Evolutionary conservation across 2,329 filamentous ascomycete genomes (phyloP), one percentile per base, ranked within the genome.

Genomic region (Aureobasidium zeae): DNA sequence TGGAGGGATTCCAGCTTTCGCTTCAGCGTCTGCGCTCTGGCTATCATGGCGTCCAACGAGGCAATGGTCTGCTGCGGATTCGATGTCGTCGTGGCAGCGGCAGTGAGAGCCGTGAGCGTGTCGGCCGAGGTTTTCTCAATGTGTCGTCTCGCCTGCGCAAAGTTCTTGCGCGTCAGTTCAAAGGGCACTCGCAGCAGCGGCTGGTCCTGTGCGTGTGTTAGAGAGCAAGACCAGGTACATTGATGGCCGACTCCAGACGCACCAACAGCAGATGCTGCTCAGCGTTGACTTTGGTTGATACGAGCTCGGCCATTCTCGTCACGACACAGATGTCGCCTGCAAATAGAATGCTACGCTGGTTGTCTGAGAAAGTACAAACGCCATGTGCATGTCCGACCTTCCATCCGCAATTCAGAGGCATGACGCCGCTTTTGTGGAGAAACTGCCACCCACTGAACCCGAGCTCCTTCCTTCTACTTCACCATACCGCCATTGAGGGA

Each of bases 131-230:
- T 78, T 58, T 80, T 81, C 59, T 89, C 84, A 60, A 87, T 76
- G 51, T 77, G 71, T 57, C 82, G 79, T 60, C 87, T 84, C 31
- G 83, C 83, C 3, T 81, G 79, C 56, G 94, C 91, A 67, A 96
- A 93, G 67, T 94, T 96, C 62, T 91, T 89, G 45, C 87, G 83
- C 16, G 93, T 80, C 46, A 95, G 82, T 61, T 96, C 91, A 64
- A 89, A 83, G 13, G 91, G 91, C 16, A 96, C 78, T 24, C 88
- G 86, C 53, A 98, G 79, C 52, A 96, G 83, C 3, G 89, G 83
- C 74, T 96, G 89, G 59, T 98, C 91, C 87, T 89, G 52, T 16
- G 12, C 16, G n/a, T 34, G 32, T 11, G 29, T 45, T 29, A 41
- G 15, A 28, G 12, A 29, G 22, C 38, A 19, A 31, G 39, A 33